A percentile compares a stretch with the other conserved stretches of the same genome.
These are phyloP conservation scores for Fusarium miscanthi DNA, from an alignment of 2,329 filamentous ascomycete genomes.

Conservation along the genomic window DNA sequence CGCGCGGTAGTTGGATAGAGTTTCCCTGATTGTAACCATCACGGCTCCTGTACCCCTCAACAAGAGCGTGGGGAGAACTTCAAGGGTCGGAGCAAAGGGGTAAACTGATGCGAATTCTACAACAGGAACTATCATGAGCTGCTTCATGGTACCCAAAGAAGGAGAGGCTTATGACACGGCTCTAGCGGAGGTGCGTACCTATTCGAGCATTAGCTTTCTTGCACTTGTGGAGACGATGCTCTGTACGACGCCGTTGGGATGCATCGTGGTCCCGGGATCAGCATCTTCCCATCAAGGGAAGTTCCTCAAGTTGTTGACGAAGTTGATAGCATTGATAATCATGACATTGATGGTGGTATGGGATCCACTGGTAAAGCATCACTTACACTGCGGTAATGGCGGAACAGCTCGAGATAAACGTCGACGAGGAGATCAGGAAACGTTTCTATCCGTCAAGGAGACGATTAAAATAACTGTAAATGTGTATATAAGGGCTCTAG, in stretches of 20 bases:
- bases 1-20: background rate
- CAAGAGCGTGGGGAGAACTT: background rate
- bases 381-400: background rate
- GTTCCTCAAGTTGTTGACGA: accelerated
- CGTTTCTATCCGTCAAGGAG: background rate
- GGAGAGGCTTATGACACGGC: background rate
- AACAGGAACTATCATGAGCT: no score
- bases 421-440: background rate
- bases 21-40: background rate
- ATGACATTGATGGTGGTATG: accelerated
- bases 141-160: background rate
- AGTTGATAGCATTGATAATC: accelerated
- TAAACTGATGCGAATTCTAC: background rate
- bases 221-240: no score
- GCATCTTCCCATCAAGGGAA: background rate
- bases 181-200: background rate
- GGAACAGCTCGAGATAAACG: background rate
- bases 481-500: background rate
- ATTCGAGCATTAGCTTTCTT: background rate
- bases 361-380: no score
- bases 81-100: background rate
- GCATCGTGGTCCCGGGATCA: background rate
- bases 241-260: background rate
- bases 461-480: accelerated
- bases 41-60: no score